Evolutionary conservation across 2,329 filamentous ascomycete genomes (phyloP).

Genomic region (Aspergillus quadricinctus): DNA sequence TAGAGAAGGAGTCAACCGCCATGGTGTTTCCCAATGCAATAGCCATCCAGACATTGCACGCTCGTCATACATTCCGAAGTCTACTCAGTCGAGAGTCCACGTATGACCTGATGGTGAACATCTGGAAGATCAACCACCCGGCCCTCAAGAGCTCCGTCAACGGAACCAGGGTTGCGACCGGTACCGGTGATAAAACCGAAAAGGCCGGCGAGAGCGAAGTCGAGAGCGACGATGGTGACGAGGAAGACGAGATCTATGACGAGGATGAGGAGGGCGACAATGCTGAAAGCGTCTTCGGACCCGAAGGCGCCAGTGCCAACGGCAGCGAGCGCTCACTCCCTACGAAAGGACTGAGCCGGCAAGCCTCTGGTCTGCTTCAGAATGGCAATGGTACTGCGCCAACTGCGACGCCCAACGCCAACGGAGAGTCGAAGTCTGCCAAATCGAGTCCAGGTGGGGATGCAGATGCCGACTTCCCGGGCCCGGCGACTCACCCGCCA

Average conservation of each 20-base stretch:
- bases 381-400: conserved; percentile 31
- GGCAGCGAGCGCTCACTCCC: conserved; percentile 48
- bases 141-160: conserved; percentile 87
- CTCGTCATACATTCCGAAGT: conserved; percentile 92
- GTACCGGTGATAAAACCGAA: conserved; percentile 84
- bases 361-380: conserved; percentile 57
- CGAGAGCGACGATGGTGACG: conserved; percentile 71
- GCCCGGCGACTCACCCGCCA: conserved; percentile 72
- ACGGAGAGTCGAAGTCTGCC: conserved; percentile 44
- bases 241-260: conserved; percentile 60
- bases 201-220: conserved; percentile 68
- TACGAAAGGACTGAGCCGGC: conserved; percentile 59
- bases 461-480: conserved; percentile 65
- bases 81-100: conserved; percentile 92
- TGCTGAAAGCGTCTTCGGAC: conserved; percentile 58
- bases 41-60: conserved; percentile 92
- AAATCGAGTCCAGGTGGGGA: conserved; percentile 40
- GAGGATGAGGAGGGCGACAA: conserved; percentile 51
- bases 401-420: conserved; percentile 32
- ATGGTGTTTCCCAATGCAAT: conserved; percentile 96
- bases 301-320: conserved; percentile 49
- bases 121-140: conserved; percentile 96
- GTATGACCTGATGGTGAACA: conserved; percentile 94
- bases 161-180: conserved; percentile 75
- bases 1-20: conserved; percentile 95